Conservation (phyloP, 805 yeast genomes). For the Cyberlindnera saturnus region DNA sequence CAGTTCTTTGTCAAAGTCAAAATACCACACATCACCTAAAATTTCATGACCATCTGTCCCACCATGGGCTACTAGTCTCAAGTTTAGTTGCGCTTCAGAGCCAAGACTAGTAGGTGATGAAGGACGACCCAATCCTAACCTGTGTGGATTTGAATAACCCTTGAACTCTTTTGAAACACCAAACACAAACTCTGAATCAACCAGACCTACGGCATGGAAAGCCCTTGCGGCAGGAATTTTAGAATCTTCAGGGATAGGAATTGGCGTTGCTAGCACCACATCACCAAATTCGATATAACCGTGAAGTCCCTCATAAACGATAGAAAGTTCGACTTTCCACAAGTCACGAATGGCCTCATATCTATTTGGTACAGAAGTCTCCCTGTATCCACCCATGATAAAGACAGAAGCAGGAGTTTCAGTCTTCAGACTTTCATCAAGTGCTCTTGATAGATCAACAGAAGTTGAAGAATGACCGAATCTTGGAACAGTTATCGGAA, state of each 20-base stretch:
- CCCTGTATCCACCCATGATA: conserved; percentile 45
- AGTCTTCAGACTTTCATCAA: background rate
- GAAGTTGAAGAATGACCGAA: conserved; percentile 35
- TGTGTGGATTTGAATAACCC: conserved; percentile 3
- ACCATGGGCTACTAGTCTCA: conserved; percentile 30
- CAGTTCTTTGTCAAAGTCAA: conserved; percentile 35
- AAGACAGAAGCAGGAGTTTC: conserved; percentile 29
- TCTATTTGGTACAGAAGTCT: conserved; percentile 17
- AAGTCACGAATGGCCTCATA: conserved; percentile 34
- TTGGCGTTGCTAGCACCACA: conserved; percentile 28
- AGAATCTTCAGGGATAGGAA: conserved; percentile 12
- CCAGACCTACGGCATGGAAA: conserved; percentile 27
- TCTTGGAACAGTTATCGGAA: conserved; percentile 30
- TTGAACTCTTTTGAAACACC: background rate
- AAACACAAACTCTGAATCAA: conserved; percentile 10
- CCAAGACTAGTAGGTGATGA: conserved; percentile 1
- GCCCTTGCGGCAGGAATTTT: conserved; percentile 30
- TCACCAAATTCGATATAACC: conserved; percentile 32
- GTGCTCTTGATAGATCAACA: conserved; percentile 9
- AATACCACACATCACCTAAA: conserved; percentile 46
- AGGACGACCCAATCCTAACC: background rate
- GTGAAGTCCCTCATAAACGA: conserved; percentile 30
- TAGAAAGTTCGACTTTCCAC: conserved; percentile 35
- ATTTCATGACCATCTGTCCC: conserved; percentile 30
- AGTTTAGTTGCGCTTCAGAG: conserved; percentile 1